A percentile compares a stretch with the other conserved stretches of the same genome.
These are phyloP conservation scores for Andrographis paniculata DNA, from an alignment of 305 asterid species.

Conservation along the genomic window DNA sequence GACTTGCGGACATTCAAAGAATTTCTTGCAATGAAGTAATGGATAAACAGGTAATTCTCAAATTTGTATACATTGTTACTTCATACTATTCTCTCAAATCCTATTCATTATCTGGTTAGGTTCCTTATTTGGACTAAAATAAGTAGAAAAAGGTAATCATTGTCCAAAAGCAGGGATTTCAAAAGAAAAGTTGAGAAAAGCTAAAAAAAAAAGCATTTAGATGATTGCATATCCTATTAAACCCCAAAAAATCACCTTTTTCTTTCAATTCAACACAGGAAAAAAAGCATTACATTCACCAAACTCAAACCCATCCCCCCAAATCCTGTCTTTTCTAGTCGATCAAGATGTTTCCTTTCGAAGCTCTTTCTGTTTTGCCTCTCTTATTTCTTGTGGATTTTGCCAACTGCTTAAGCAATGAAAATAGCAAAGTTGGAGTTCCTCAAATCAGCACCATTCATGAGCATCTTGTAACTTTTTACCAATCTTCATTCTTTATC, in stretches of 20 bases:
- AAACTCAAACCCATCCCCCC: background rate
- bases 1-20: no score
- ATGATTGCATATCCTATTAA: constrained; percentile 6
- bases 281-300: constrained; percentile 7
- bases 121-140: constrained; percentile 15
- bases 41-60: no score
- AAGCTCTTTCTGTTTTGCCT: constrained; percentile 15
- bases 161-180: constrained; percentile 22
- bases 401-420: constrained; percentile 27
- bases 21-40: no score
- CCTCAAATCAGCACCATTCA: constrained; percentile 10
- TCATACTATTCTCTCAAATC: no score
- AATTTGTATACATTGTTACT: no score
- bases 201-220: constrained; percentile 22
- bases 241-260: background rate
- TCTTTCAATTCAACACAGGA: constrained; percentile 17
- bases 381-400: constrained; percentile 26
- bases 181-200: constrained; percentile 9
- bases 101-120: no score
- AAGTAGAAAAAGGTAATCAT: constrained; percentile 15
- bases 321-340: constrained; percentile 2
- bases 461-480: constrained; percentile 25
- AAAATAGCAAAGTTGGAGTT: constrained; percentile 19
- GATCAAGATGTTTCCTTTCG: constrained; percentile 12
- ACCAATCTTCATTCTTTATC: background rate